A percentile compares a stretch with the other conserved stretches of the same genome.
phyloP scores from a whole-genome alignment of 257 asterid genomes.

The Solanum virginianum region DNA sequence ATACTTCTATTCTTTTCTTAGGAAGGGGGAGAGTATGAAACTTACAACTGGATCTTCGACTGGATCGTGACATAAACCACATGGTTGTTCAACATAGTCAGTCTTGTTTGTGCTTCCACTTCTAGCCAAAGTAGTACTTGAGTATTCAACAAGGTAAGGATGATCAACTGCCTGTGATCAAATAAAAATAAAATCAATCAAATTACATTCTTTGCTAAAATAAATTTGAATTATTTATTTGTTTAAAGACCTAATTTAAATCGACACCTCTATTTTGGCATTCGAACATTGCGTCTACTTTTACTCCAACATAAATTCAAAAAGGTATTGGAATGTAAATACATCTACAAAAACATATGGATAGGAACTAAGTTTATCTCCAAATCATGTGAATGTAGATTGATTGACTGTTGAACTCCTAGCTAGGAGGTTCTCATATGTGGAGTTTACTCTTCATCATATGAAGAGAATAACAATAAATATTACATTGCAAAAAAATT shows the following conservation, averaged over 20 bases:
- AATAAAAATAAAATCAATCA: neutral
- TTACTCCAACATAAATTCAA: neutral
- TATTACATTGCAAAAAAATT: neutral
- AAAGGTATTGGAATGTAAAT: neutral
- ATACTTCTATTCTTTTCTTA: neutral
- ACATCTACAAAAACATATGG: neutral
- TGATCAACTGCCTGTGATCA: constrained; percentile 75
- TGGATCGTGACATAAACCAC: constrained; percentile 56
- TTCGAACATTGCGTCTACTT: neutral
- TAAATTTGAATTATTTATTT: neutral
- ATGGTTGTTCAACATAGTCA: constrained; percentile 26
- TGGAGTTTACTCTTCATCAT: neutral
- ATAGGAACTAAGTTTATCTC: neutral
- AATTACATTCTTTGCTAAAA: neutral
- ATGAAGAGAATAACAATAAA: neutral
- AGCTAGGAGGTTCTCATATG: neutral
- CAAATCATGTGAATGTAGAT: neutral
- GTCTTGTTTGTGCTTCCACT: constrained; percentile 30
- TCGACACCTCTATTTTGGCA: neutral
- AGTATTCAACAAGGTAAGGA: constrained; percentile 88
- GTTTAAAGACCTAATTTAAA: neutral
- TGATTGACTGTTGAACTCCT: neutral
- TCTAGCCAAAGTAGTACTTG: constrained; percentile 42
- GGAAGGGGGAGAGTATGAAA: neutral
- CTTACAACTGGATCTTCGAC: constrained; percentile 75